Conservation (phyloP, 208 protist species). For the Trypanosomatidae sp. region DNA sequence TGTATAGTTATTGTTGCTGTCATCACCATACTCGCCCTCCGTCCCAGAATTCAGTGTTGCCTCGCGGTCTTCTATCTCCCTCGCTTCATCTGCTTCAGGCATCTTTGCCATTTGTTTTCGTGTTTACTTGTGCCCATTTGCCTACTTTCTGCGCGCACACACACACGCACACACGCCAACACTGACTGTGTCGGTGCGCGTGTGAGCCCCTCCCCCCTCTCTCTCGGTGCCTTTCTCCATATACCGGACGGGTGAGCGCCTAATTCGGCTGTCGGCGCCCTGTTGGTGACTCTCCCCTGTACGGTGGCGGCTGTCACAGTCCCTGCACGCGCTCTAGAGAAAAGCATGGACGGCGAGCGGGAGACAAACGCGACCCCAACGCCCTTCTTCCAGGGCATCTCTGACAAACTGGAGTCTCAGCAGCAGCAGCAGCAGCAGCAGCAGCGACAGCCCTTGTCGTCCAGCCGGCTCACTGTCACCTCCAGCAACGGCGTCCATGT, state of each 20-base stretch:
- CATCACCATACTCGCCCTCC: neutral
- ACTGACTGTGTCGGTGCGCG: neutral
- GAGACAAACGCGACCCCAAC: slow-evolving; percentile 30
- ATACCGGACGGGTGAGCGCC: neutral
- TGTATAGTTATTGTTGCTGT: neutral
- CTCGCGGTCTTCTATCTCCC: neutral
- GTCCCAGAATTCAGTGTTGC: neutral
- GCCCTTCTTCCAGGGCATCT: slow-evolving; percentile 61
- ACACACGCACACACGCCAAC: neutral
- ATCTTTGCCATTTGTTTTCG: too few relatives aligned
- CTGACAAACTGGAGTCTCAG: slow-evolving; percentile 40
- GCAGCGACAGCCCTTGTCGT: slow-evolving; percentile 4
- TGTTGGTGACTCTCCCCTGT: neutral
- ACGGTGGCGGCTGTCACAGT: neutral
- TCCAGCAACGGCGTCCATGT: neutral
- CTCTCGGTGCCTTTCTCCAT: neutral
- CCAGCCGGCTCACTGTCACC: neutral
- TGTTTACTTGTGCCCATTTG: neutral
- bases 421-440: slow-evolving; percentile 26
- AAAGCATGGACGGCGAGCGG: slow-evolving; percentile 27
- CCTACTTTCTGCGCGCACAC: neutral
- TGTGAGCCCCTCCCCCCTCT: neutral
- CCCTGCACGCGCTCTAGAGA: neutral
- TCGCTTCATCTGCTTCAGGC: too few relatives aligned
- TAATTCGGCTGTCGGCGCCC: neutral